These are phyloP conservation scores for Podosphaera fusca DNA, from an alignment of 2,329 filamentous ascomycete genomes.

Conservation along the genomic window DNA sequence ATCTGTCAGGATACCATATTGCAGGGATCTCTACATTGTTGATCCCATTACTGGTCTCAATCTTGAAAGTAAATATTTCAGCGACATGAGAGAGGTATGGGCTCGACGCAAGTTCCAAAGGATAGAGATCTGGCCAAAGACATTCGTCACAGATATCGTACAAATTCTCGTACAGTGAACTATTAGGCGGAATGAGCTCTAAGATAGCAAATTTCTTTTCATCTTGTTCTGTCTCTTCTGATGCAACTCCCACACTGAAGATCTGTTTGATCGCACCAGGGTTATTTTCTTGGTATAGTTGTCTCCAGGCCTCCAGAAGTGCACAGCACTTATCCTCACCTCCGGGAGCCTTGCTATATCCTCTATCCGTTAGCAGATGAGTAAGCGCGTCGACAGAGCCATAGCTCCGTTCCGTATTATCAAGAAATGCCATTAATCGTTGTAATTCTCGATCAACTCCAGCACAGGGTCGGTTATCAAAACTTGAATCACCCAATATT, in stretches of 20 bases:
- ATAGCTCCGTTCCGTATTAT: constrained; percentile 34
- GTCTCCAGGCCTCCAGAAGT: constrained; percentile 11
- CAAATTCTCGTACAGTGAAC: constrained; percentile 10
- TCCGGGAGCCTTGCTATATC: constrained; percentile 4
- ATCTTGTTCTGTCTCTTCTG: constrained; percentile 5
- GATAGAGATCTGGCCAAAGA: constrained; percentile 10
- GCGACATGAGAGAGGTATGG: constrained; percentile 18
- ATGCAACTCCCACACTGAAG: constrained; percentile 11
- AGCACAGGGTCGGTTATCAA: constrained; percentile 5
- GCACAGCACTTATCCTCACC: constrained; percentile 12
- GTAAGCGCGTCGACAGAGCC: constrained; percentile 28
- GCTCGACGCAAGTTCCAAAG: constrained; percentile 7
- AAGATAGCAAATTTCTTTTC: constrained; percentile 14
- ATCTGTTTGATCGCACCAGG: constrained; percentile 7
- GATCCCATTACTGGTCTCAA: constrained; percentile 19
- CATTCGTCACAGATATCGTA: constrained; percentile 16
- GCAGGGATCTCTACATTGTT: constrained; percentile 27
- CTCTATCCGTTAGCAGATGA: background rate
- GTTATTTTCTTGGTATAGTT: constrained; percentile 4
- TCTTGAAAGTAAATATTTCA: constrained; percentile 26
- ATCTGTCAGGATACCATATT: constrained; percentile 30
- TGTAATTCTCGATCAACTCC: constrained; percentile 27
- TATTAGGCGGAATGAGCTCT: constrained; percentile 10
- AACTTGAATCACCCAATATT: constrained; percentile 4
- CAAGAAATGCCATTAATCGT: constrained; percentile 38